These are phyloP conservation scores for Penicillium sp. DNA, from an alignment of 2,329 filamentous ascomycete species.

Conservation along the genomic window DNA sequence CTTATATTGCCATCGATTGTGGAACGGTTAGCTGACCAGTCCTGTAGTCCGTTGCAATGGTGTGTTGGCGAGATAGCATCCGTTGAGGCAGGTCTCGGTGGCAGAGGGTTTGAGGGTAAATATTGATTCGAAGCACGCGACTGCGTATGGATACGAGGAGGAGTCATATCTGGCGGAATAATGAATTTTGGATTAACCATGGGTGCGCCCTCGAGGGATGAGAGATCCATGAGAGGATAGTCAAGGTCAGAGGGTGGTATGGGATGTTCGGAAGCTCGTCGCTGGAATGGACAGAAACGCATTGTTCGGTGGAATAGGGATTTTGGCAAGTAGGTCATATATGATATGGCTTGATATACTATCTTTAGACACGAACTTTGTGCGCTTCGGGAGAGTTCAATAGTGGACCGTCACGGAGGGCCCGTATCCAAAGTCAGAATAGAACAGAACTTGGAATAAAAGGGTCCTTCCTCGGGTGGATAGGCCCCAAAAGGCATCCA, in stretches of 20 bases:
- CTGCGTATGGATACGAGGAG: slow-evolving; percentile 4
- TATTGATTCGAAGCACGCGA: slow-evolving; percentile 12
- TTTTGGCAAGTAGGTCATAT: background rate
- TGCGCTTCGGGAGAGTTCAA: slow-evolving; percentile 7
- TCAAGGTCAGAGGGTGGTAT: background rate
- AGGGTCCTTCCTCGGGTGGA: background rate
- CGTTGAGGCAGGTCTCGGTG: slow-evolving; percentile 10
- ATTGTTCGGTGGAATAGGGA: background rate
- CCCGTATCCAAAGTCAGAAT: slow-evolving; percentile 14
- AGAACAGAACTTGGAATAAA: background rate
- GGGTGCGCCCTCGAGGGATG: slow-evolving; percentile 38
- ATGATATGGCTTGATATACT: slow-evolving; percentile 3
- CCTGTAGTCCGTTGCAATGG: background rate
- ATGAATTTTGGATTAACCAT: slow-evolving; percentile 26
- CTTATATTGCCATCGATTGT: background rate
- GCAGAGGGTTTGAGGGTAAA: slow-evolving; percentile 22
- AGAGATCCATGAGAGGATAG: slow-evolving; percentile 33
- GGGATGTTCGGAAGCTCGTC: slow-evolving; percentile 1
- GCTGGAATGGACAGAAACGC: slow-evolving; percentile 13
- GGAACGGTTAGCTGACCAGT: background rate
- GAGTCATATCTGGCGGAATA: background rate
- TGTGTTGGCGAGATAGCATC: background rate
- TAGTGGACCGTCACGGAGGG: slow-evolving; percentile 10
- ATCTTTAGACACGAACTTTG: slow-evolving; percentile 16
- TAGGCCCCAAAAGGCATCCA: background rate